Conservation (phyloP, 176 grass and related monocot species). For the Carex cristatella region DNA sequence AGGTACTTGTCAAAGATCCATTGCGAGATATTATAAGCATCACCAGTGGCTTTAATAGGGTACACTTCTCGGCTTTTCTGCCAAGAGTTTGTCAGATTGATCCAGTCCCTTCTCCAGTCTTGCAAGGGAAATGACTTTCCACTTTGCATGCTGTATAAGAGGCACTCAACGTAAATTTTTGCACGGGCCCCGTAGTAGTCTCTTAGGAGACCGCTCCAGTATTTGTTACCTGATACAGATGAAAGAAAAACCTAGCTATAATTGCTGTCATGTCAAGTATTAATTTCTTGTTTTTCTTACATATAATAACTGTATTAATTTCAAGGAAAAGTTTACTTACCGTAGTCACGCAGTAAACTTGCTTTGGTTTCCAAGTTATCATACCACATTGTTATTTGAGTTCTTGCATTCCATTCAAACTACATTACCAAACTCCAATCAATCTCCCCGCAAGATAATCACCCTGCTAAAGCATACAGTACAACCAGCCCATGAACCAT, state of each 20-base stretch:
- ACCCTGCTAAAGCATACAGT: background rate
- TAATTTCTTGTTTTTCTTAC: background rate
- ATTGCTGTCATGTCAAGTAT: background rate
- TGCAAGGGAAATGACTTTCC: slow-evolving; percentile 39
- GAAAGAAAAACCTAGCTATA: background rate
- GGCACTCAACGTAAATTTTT: slow-evolving; percentile 64
- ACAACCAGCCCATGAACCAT: background rate
- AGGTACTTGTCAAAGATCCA: slow-evolving; percentile 49
- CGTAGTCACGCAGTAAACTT: slow-evolving; percentile 74
- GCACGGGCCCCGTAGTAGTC: slow-evolving; percentile 71
- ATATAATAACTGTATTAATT: background rate
- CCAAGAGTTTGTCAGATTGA: slow-evolving; percentile 73
- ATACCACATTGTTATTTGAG: slow-evolving; percentile 91
- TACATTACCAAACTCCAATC: slow-evolving; percentile 32
- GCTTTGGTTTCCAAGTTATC: slow-evolving; percentile 70
- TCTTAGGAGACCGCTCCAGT: slow-evolving; percentile 69
- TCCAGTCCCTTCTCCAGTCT: slow-evolving; percentile 76
- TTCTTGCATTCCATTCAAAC: slow-evolving; percentile 96
- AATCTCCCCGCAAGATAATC: background rate
- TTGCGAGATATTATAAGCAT: slow-evolving; percentile 46
- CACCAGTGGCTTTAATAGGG: slow-evolving; percentile 37
- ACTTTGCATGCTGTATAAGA: slow-evolving; percentile 47
- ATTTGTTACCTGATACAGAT: slow-evolving; percentile 65
- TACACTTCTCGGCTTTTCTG: slow-evolving; percentile 53
- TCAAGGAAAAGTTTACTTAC: slow-evolving; percentile 11